Percentiles rank a stretch among this genome's conserved stretches.
These are phyloP conservation scores for Ogataea degrootiae DNA, from an alignment of 805 yeast genomes.

Conservation along the genomic window DNA sequence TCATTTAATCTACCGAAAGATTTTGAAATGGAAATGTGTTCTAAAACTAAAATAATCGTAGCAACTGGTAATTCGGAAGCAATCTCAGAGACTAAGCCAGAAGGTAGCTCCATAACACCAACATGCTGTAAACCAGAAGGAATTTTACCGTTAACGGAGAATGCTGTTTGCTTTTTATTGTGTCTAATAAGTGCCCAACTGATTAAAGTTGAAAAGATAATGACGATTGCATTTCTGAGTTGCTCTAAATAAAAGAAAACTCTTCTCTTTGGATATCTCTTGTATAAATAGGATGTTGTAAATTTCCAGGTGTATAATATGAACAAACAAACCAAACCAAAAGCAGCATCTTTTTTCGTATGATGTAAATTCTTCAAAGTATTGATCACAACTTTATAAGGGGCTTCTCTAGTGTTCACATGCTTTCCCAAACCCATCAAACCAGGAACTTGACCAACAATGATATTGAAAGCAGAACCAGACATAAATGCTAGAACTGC, in stretches of 20 bases:
- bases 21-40: constrained; percentile 90
- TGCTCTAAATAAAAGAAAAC: constrained; percentile 68
- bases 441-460: constrained; percentile 81
- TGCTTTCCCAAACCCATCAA: constrained; percentile 66
- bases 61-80: constrained; percentile 85
- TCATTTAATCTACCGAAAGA: constrained; percentile 91
- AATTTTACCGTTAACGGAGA: constrained; percentile 67
- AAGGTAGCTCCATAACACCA: constrained; percentile 65
- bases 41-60: constrained; percentile 73
- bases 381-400: constrained; percentile 66
- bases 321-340: constrained; percentile 73
- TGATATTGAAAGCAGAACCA: constrained; percentile 84
- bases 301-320: constrained; percentile 72
- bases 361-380: constrained; percentile 66
- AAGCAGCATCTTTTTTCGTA: constrained; percentile 79
- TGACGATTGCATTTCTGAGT: constrained; percentile 75
- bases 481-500: constrained; percentile 94
- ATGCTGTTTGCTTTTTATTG: constrained; percentile 36
- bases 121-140: constrained; percentile 79
- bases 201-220: constrained; percentile 77
- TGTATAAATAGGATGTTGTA: constrained; percentile 54
- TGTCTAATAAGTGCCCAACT: constrained; percentile 68
- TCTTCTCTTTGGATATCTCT: constrained; percentile 56
- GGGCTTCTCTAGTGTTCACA: constrained; percentile 69
- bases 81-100: constrained; percentile 51